Conservation (phyloP, 352 stramenopile genomes). For the Phytophthora podocarpi region DNA sequence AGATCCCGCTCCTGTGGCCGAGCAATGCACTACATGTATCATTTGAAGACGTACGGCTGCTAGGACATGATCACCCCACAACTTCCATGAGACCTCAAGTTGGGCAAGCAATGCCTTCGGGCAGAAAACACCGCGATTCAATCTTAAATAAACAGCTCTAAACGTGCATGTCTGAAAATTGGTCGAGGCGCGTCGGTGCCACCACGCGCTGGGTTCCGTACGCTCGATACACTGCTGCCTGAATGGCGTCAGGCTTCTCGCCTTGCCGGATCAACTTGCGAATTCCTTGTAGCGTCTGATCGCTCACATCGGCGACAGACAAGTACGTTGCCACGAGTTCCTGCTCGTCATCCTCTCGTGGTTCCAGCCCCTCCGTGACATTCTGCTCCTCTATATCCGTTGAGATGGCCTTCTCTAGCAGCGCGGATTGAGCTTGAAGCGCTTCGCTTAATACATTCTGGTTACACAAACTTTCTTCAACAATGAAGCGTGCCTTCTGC, state of each 20-base stretch:
- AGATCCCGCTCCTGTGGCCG: too few relatives aligned
- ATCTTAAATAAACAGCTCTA: slow-evolving; percentile 62
- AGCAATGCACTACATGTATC: too few relatives aligned
- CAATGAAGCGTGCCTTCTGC: slow-evolving; percentile 38
- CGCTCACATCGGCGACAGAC: slow-evolving; percentile 58
- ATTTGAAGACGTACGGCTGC: too few relatives aligned
- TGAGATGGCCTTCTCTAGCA: slow-evolving; percentile 5
- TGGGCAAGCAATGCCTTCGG: too few relatives aligned
- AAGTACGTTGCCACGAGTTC: slow-evolving; percentile 23
- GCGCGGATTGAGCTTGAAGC: slow-evolving; percentile 24
- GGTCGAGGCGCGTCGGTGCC: slow-evolving; percentile 36
- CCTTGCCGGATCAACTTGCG: slow-evolving; percentile 51
- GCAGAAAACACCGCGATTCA: too few relatives aligned
- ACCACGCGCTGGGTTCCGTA: slow-evolving; percentile 58
- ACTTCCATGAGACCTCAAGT: too few relatives aligned
- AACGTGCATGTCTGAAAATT: slow-evolving; percentile 48
- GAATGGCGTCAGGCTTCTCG: slow-evolving; percentile 29
- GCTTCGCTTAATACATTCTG: slow-evolving; percentile 2
- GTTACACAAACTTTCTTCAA: slow-evolving; percentile 41
- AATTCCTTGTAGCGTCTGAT: slow-evolving; percentile 57
- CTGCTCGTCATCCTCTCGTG: neutral
- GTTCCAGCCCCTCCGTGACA: neutral
- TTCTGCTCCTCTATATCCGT: neutral
- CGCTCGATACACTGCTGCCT: slow-evolving; percentile 42
- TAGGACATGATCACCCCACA: too few relatives aligned